Conservation (phyloP, 108 stramenopile genomes). For the Nitzschia sp. region DNA sequence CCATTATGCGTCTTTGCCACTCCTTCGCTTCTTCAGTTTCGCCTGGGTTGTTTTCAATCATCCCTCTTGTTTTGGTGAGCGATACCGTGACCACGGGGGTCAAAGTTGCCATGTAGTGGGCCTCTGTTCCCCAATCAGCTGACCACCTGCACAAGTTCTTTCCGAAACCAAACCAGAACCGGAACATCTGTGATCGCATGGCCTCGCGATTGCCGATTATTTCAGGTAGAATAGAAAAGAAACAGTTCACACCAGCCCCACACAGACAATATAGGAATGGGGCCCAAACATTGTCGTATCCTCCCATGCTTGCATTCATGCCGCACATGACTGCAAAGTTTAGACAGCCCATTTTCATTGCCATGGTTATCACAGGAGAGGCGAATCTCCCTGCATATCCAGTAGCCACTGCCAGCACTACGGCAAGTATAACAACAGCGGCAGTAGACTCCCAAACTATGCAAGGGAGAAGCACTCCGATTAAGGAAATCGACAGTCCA, state of each 20-base stretch:
- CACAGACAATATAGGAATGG: not conserved
- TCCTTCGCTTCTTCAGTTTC: slow-evolving; percentile 1
- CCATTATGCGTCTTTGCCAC: not conserved
- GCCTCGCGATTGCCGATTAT: slow-evolving; percentile 11
- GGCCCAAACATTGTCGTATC: not conserved
- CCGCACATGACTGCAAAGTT: not conserved
- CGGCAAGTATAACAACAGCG: not conserved
- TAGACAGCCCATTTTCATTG: slow-evolving; percentile 2
- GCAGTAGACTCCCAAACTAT: not conserved
- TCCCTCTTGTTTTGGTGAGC: not conserved
- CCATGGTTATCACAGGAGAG: not conserved
- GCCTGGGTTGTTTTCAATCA: not conserved
- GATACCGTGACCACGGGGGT: not conserved
- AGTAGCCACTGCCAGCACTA: not conserved
- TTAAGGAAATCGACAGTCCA: not conserved
- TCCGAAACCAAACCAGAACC: slow-evolving; percentile 11
- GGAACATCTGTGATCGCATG: slow-evolving; percentile 3
- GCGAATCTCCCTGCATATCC: not conserved
- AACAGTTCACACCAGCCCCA: not conserved
- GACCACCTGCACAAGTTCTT: not conserved
- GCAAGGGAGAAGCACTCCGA: not conserved
- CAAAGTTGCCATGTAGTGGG: not conserved
- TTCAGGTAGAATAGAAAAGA: not conserved
- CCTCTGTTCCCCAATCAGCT: slow-evolving; percentile 10
- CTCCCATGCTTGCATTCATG: not conserved